Conservation (phyloP, 495 filamentous ascomycete species). For the Saxophila tyrrhenica region DNA sequence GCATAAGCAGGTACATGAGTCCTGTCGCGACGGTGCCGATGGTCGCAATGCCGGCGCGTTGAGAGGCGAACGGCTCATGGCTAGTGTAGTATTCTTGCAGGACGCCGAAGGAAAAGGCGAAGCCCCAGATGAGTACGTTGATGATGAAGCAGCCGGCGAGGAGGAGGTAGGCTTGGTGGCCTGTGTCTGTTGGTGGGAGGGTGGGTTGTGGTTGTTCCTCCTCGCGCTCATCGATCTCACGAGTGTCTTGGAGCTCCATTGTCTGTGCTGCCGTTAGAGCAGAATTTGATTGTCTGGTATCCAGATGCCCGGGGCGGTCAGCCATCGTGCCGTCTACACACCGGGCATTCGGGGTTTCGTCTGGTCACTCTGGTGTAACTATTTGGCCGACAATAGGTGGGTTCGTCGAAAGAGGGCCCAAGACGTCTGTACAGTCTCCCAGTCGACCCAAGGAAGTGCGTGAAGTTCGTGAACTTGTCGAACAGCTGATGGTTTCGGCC, state of each 20-base stretch:
- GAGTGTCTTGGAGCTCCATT: not conserved
- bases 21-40: conserved; percentile 41
- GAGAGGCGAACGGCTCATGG: conserved; percentile 34
- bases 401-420: too few relatives aligned
- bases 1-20: conserved; percentile 38
- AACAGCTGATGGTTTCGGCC: too few relatives aligned
- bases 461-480: too few relatives aligned
- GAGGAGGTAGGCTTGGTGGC: conserved; percentile 35
- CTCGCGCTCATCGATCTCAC: not conserved
- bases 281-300: too few relatives aligned
- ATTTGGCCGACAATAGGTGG: too few relatives aligned
- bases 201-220: not conserved
- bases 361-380: too few relatives aligned
- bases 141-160: conserved; percentile 49
- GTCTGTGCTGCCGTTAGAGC: too few relatives aligned
- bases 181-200: conserved; percentile 9
- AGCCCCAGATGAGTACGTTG: conserved; percentile 52
- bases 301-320: not conserved
- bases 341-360: too few relatives aligned
- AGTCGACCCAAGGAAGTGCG: too few relatives aligned
- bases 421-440: too few relatives aligned
- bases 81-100: conserved; percentile 47
- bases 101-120: conserved; percentile 50
- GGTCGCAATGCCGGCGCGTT: conserved; percentile 33
- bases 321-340: too few relatives aligned